Evolutionary conservation across 2,329 filamentous ascomycete genomes (phyloP), one percentile per base, ranked within the genome.

Genomic region (Botryosphaeria dothidea): DNA sequence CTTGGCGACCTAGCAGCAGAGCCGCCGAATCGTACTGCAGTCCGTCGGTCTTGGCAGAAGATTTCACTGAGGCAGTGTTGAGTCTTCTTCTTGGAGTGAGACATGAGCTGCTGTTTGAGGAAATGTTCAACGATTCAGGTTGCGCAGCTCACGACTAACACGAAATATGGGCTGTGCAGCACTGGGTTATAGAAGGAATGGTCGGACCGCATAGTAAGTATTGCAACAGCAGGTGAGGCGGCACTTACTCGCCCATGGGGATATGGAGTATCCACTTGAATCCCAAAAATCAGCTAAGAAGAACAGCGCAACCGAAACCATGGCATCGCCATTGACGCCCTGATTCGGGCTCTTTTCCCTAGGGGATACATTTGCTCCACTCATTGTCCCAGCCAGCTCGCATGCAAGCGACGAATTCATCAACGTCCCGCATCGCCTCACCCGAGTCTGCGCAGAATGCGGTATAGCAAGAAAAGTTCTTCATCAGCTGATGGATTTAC

Each of bases 1-100:
- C 36, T 45, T 15, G 52, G 52, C 52, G 15, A 34, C 9, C 21
- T 29, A 21, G 8, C n/a, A 21, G 49, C 49, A 52, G 51, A 54
- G 51, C 51, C 51, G 51, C 51, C 51, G 31, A 54, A 31, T n/a
- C 13, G n/a, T 8, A 27, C 23, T 31, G 25, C 38, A 13, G 38
- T 17, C 56, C 56, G 41, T 46, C 41, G 38, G 9, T 23, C 56
- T 60, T 60, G 56, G 41, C 56, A 31, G n/a, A 52, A 11, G n/a
- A 34, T 29, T 48, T 7, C 4, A 49, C 13, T 4, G 23, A n/a
- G 23, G n/a, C 3, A 4, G 13, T 19, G 46, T 29, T 49, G 46
- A 11, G 13, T 29, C 9, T 4, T 25, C 13, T 19, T 48, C 19
- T 9, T 4, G 3, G 45, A n/a, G 45, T 48, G 45, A 48, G 21